Percentiles rank a stretch among this genome's conserved stretches.
These are phyloP conservation scores for Thinopyrum elongatum DNA, from an alignment of 176 grass and related monocot species.

Conservation along the genomic window DNA sequence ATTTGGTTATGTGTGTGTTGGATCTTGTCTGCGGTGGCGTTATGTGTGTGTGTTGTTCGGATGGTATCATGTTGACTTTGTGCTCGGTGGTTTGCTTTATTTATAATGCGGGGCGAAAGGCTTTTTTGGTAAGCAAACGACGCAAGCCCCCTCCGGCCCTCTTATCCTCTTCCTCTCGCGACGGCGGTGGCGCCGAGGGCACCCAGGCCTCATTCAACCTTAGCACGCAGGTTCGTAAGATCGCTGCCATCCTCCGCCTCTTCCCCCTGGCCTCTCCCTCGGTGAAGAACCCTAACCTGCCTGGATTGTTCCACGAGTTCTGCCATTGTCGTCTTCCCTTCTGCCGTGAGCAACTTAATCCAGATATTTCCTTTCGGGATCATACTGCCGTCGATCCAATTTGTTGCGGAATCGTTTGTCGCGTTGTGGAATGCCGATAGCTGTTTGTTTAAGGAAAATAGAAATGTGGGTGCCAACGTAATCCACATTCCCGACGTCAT, in stretches of 20 bases:
- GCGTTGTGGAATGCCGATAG: background rate
- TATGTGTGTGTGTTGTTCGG: no score
- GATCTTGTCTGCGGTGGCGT: no score
- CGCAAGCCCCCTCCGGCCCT: background rate
- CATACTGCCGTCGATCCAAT: background rate
- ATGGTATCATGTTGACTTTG: no score
- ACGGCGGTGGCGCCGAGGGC: slow-evolving; percentile 7
- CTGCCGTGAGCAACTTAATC: background rate
- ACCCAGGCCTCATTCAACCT: background rate
- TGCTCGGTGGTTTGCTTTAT: no score
- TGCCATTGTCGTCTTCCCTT: background rate
- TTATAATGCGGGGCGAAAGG: no score
- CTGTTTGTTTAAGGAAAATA: background rate
- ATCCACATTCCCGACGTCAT: background rate
- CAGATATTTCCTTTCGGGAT: background rate
- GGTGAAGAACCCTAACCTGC: background rate
- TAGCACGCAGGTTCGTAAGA: background rate
- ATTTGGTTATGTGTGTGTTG: no score
- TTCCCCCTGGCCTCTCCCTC: background rate
- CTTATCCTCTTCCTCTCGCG: slow-evolving; percentile 3
- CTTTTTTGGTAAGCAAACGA: no score
- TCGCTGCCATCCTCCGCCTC: background rate
- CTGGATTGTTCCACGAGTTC: background rate
- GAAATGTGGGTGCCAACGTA: background rate
- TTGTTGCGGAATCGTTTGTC: background rate